Evolutionary conservation across 2,329 filamentous ascomycete genomes (phyloP).

Genomic region (Sporothrix schenckii): DNA sequence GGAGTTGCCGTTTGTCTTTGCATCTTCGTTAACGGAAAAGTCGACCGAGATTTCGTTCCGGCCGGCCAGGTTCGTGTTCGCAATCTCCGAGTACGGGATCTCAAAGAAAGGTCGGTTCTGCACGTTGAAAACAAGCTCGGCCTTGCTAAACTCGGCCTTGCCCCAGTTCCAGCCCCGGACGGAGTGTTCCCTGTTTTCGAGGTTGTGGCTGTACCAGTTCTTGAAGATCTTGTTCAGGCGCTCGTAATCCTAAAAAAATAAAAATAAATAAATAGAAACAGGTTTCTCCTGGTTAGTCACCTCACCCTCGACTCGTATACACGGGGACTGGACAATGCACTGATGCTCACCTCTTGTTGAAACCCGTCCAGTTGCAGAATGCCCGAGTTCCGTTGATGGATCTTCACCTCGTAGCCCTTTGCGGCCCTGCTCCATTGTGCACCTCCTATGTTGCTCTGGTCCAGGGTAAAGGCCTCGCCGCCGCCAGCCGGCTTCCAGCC

Average conservation of each 20-base stretch:
- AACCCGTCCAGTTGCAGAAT: slow-evolving; percentile 96
- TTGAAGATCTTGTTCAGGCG: slow-evolving; percentile 92
- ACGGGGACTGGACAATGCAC: neutral
- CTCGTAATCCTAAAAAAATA: slow-evolving; percentile 72
- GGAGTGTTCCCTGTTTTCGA: slow-evolving; percentile 92
- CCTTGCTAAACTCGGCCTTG: slow-evolving; percentile 94
- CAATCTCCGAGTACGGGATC: slow-evolving; percentile 94
- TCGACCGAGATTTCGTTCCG: slow-evolving; percentile 98
- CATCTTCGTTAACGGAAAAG: slow-evolving; percentile 76
- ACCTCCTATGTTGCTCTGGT: slow-evolving; percentile 78
- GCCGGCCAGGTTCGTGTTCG: slow-evolving; percentile 94
- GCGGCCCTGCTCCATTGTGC: slow-evolving; percentile 95
- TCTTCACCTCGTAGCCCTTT: slow-evolving; percentile 91
- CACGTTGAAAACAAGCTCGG: slow-evolving; percentile 94
- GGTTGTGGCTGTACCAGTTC: slow-evolving; percentile 92
- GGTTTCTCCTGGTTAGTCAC: neutral
- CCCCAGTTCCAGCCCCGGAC: slow-evolving; percentile 99
- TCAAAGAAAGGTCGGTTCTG: slow-evolving; percentile 96
- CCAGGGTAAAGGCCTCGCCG: slow-evolving; percentile 91
- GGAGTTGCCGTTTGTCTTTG: slow-evolving; percentile 68
- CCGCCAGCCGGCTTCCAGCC: slow-evolving; percentile 91
- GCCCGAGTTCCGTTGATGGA: slow-evolving; percentile 79
- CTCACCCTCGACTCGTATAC: neutral
- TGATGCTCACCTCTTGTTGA: slow-evolving; percentile 66
- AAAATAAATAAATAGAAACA: neutral